Base-by-base conservation (phyloP, 1,139 yeast species). In the Komagataea norvegica region DNA sequence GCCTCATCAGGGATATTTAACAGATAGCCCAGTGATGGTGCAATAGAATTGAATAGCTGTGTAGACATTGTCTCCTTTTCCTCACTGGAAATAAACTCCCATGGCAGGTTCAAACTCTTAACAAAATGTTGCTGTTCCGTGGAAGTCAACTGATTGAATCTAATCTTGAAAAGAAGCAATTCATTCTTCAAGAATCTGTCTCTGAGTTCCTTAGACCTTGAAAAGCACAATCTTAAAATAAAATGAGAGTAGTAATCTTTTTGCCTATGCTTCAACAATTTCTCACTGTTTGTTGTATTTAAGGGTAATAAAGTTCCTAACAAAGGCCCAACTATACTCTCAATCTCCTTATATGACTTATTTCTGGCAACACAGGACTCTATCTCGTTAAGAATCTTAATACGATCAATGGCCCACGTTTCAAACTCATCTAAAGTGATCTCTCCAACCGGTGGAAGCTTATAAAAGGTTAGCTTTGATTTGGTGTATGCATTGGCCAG, bases 181-280 rank as follows among this genome's bases (percentile, higher is more conserved):
- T 91, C 99, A 32, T 87, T 77, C 48, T 77, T 75, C 29, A 85
- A 67, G 53, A 91, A 89, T 54, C 91, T 77, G 33, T 71, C 75
- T 40, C 97, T 70, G 36, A 89, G 70, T 44, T 91, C 97, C 40
- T 85, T 86, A n/a, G 83, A 76, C 45, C 95, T 75, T 55, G 97
- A 86, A 56, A 91, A 91, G 37, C 95, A 96, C 36, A 91, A 67
- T 41, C 96, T 68, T 46, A 91, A 65, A 31, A 89, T 89, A 55
- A 68, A 91, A 61, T 91, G 99, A 13, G 95, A 84, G 57, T 86
- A 88, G 55, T 87, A 91, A 60, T 91, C 99, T 57, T 89, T 91
- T 48, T 74, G 74, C 47, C 95, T 72, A 56, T 87, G 94, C 29
- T 43, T 63, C 52, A 38, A 62, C 55, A 32, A 65, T 59, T 40